Base-by-base conservation (phyloP, 805 yeast species). In the Cyberlindnera samutprakarnensis region DNA sequence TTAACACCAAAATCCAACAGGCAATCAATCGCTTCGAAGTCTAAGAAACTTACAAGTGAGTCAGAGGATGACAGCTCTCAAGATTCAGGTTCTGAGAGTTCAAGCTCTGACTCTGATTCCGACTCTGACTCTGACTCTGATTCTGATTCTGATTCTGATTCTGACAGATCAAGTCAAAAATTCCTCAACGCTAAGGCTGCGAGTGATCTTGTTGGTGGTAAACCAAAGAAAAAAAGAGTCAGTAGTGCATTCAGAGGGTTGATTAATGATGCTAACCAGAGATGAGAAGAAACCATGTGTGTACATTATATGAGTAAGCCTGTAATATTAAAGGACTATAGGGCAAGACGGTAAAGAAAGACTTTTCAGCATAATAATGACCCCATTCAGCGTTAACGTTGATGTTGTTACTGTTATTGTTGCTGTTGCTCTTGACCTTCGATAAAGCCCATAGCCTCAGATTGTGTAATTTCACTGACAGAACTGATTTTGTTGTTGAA, bases 401-500 rank as follows among this genome's bases (percentile, higher is more conserved):
- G n/a, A n/a, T n/a, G n/a, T n/a, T n/a, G n/a, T n/a, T n/a, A n/a
- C n/a, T n/a, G n/a, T n/a, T n/a, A n/a, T n/a, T n/a, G n/a, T n/a
- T n/a, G n/a, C 12, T 16, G 43, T 10, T 39, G 42, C 32, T 59
- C 65, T 43, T 72, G 77, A 13, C 86, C 86, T 46, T 81, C 92
- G 13, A 90, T 79, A 56, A 92, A 86, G n/a, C 73, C 67, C 43
- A 85, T 56, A 4, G 98, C 97, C 28, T 78, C 82, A 4, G 74
- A 75, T 36, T 70, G 69, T 16, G 70, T 64, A 35, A 90, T 83
- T 37, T 78, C 83, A 39, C 72, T 68, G 2, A 90, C 78, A 0
- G 81, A 68, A 35, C 95, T 84, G 29, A 83, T 85, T 49, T 85
- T 84, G 50, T 84, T 80, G 38, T 73, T 75, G 53, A 78, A 90